Evolutionary conservation across 371 early-diverging fungal genomes (phyloP).

Genomic region (Mortierella sp.): DNA sequence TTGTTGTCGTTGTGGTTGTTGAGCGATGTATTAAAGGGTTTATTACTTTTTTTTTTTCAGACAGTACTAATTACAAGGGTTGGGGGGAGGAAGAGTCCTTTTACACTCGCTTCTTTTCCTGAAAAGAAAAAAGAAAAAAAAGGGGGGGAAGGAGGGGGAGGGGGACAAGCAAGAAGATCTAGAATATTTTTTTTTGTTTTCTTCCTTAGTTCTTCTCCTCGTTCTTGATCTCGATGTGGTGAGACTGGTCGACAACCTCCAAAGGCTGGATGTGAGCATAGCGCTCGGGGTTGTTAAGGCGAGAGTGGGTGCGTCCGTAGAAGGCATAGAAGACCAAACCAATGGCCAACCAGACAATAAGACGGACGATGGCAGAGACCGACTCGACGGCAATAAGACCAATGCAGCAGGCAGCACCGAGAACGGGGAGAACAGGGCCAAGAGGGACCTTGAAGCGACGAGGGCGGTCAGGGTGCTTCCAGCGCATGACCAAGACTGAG

Average conservation of each 20-base stretch:
- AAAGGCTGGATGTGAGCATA: slow-evolving; percentile 34
- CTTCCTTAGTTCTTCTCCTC: background rate
- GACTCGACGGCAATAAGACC: slow-evolving; percentile 38
- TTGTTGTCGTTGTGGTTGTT: too few species aligned
- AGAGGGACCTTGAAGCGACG: slow-evolving; percentile 86
- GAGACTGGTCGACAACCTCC: slow-evolving; percentile 19
- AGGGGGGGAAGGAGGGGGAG: too few species aligned
- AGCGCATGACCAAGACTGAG: slow-evolving; percentile 79
- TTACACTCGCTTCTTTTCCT: too few species aligned
- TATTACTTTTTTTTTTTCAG: too few species aligned
- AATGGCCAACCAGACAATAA: slow-evolving; percentile 41
- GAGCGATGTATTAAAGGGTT: too few species aligned
- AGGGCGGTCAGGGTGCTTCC: slow-evolving; percentile 73
- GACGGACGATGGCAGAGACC: slow-evolving; percentile 41
- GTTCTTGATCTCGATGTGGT: slow-evolving; percentile 22
- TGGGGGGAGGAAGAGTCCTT: too few species aligned
- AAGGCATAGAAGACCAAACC: slow-evolving; percentile 31
- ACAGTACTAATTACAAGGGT: too few species aligned
- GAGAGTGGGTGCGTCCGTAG: slow-evolving; percentile 28
- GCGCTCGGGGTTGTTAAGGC: slow-evolving; percentile 41
- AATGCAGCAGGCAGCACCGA: slow-evolving; percentile 33
- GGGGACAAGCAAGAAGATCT: too few species aligned
- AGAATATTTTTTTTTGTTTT: too few species aligned
- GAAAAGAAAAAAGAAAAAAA: too few species aligned
- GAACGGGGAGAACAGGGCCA: slow-evolving; percentile 53